Percentiles rank a stretch among this genome's conserved stretches.
Conservation (phyloP, 2,329 filamentous ascomycete genomes). For the Esteya vermicola region DNA sequence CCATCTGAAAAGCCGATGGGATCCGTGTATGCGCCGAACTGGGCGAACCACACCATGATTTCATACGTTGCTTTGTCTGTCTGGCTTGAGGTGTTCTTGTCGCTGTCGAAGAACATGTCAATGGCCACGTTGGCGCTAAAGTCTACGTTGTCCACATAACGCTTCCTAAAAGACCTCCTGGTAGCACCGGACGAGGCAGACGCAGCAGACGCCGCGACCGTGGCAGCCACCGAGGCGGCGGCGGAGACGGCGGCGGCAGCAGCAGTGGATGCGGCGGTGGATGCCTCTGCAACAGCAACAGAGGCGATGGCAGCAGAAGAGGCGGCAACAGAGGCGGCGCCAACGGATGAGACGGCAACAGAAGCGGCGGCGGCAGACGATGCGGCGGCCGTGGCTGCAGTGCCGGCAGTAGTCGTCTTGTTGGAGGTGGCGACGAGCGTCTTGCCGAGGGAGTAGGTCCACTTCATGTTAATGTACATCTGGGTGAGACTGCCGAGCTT, state of each 20-base stretch:
- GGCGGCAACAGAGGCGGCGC: background rate
- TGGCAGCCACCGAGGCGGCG: background rate
- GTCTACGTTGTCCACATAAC: slow-evolving; percentile 8
- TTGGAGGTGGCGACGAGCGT: background rate
- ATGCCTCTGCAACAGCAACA: background rate
- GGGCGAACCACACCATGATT: slow-evolving; percentile 6
- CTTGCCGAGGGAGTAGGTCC: slow-evolving; percentile 22
- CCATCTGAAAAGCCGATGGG: slow-evolving; percentile 23
- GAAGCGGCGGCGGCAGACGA: background rate
- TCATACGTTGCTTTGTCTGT: slow-evolving; percentile 3
- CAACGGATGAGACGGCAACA: background rate
- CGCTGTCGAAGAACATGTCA: slow-evolving; percentile 41
- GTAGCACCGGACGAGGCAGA: background rate
- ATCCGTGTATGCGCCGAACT: slow-evolving; percentile 1
- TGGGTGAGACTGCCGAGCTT: slow-evolving; percentile 21
- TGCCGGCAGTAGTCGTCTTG: background rate
- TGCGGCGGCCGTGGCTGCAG: background rate
- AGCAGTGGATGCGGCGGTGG: background rate
- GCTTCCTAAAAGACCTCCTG: too few relatives aligned
- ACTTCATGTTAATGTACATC: slow-evolving; percentile 29
- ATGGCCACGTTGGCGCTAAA: slow-evolving; percentile 41
- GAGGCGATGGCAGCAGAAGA: too few relatives aligned
- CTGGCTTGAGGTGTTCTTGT: slow-evolving; percentile 12
- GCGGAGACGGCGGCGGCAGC: background rate
- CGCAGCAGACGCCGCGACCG: background rate